Base-by-base conservation (phyloP, 768 basidiomycete genomes). In the Termitomyces sp. region DNA sequence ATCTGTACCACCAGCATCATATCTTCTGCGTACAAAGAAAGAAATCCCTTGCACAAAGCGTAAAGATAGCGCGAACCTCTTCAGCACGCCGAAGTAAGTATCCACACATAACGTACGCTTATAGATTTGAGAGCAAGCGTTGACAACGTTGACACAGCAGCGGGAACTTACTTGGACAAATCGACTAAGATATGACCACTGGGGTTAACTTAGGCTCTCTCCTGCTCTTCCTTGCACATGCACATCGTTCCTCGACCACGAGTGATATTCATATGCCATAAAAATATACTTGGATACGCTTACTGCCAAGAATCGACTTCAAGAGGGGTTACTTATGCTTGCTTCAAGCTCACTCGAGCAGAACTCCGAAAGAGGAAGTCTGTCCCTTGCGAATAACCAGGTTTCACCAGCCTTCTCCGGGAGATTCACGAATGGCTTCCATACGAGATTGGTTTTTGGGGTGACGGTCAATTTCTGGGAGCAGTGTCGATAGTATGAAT, bases 61-160 rank as follows among this genome's bases (percentile, higher is more conserved):
- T 49, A 53, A 56, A 56, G 55, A 57, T 54, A 56, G 26, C 30
- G 33, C 44, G 57, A 62, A 58, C 50, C 27, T 43, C 27, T 20
- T 33, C 16, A 12, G n/a, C 52, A 20, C 39, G 46, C 22, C 33
- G 42, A 40, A 9, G 51, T 37, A 40, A 9, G 51, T 37, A 18
- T 36, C 12, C 39, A 42, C 30, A 33, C 49, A 22, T 44, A 18
- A 57, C 52, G 42, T 44, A 48, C 40, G 43, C 12, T 8, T 13
- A 39, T 24, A 50, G 9, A 22, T 32, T 47, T 40, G 30, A 47
- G 18, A 42, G 18, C 43, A 33, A 30, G 10, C 32, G 16, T 39
- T 27, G 27, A 30, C 30, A n/a, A n/a, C n/a, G n/a, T n/a, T n/a
- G n/a, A 45, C 34, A 36, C 34, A 48, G 2, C 47, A 22, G 32